phyloP scores from a whole-genome alignment of 2,329 filamentous ascomycete genomes.

The Cladosporium sp. region DNA sequence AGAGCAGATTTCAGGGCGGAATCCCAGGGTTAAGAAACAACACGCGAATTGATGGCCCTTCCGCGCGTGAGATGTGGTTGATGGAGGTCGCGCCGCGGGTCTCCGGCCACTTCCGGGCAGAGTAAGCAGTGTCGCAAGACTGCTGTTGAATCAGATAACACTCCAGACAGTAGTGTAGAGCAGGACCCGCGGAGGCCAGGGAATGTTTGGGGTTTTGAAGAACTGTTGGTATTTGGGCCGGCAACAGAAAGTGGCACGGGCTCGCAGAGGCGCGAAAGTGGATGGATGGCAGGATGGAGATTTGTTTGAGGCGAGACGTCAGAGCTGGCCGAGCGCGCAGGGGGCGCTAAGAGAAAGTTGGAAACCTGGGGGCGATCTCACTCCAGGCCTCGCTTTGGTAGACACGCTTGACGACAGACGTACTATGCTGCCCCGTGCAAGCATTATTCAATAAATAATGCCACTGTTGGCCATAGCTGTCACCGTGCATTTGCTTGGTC shows the following conservation, averaged over 20 bases:
- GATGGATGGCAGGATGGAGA: neutral
- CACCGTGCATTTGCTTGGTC: no score
- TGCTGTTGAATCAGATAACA: neutral
- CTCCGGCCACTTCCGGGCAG: conserved; percentile 2
- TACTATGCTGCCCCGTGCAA: neutral
- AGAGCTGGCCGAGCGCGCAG: conserved; percentile 1
- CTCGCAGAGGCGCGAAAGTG: no score
- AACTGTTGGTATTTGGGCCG: neutral
- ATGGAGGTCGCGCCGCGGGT: neutral
- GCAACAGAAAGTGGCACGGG: no score
- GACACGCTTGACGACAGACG: conserved; percentile 4
- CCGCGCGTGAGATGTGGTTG: neutral
- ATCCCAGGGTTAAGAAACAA: neutral
- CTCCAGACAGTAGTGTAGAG: neutral
- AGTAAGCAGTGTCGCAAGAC: neutral
- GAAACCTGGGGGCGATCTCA: neutral
- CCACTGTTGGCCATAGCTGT: no score
- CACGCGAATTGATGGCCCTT: neutral
- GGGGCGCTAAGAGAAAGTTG: conserved; percentile 1
- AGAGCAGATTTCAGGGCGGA: no score
- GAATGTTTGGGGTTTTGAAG: neutral
- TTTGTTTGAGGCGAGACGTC: neutral
- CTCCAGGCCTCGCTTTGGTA: no score
- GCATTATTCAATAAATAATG: no score
- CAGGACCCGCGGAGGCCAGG: neutral